Base-by-base conservation (phyloP, 257 asterid genomes). In the Jacaranda copaia region DNA sequence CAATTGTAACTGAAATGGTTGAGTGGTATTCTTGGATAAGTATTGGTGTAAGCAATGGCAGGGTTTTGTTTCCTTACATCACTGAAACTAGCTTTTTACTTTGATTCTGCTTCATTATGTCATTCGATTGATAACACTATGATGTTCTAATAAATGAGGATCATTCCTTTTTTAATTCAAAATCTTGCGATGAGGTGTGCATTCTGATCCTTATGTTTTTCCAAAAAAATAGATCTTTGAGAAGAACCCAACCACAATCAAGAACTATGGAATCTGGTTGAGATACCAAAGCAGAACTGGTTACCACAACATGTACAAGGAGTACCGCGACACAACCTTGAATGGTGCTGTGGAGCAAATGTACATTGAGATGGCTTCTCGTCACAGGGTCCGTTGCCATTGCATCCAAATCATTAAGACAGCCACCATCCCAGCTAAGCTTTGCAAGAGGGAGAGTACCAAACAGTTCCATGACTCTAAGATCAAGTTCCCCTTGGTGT, bases 291-390 rank as follows among this genome's bases (percentile, higher is more conserved):
- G 90, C 78, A 77, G 90, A 56, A 86, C 90, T 7, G 90, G 88
- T 8, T 86, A 86, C 46, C 90, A 86, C 81, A 86, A 86, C 74
- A 86, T 86, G 90, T 86, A 86, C 86, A 83, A 86, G 77, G 89
- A 86, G 85, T 86, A 84, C 83, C 90, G 90, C 40, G 88, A 86
- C 36, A 86, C 88, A 39, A 84, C 90, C 16, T 76, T 86, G 79
- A 86, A 86, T 9, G 90, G 90, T 1, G 90, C 58, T 14, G 90
- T 86, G 4, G 88, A 86, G 80, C 90, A 86, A 43, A 86, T 86
- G 90, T 86, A 86, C 88, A 86, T 85, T 0, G 90, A 86, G 77
- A 86, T 86, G 90, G 90, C 90, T 25, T 86, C 90, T 12, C 88
- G 90, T 19, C 90, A 86, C 87, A 86, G 90, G 70, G 90, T 86